phyloP scores from a whole-genome alignment of 352 stramenopile genomes.

The Thalassiosira exigua region DNA sequence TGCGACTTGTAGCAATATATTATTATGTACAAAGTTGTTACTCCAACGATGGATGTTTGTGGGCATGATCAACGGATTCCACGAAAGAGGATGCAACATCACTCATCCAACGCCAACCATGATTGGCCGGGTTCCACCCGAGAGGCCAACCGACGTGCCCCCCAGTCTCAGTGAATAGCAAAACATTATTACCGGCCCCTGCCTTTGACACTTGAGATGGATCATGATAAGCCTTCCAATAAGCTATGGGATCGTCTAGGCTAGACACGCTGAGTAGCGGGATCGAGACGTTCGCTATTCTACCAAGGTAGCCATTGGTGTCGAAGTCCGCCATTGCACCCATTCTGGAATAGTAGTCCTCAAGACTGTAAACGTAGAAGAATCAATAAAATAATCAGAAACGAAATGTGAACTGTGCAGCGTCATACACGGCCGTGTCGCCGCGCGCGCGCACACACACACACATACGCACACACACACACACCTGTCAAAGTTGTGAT shows the following conservation, averaged over 20 bases:
- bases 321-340: conserved; percentile 46
- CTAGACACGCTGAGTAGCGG: conserved; percentile 80
- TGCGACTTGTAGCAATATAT: too few species aligned
- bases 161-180: conserved; percentile 75
- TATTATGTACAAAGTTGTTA: too few species aligned
- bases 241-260: conserved; percentile 84
- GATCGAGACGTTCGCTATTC: conserved; percentile 72
- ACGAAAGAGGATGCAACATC: conserved; percentile 56
- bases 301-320: conserved; percentile 18
- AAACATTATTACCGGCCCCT: conserved; percentile 62
- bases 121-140: conserved; percentile 44
- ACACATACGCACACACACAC: too few species aligned
- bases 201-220: conserved; percentile 61
- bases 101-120: conserved; percentile 76
- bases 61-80: conserved; percentile 43
- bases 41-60: too few species aligned
- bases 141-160: conserved; percentile 84
- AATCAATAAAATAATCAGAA: too few species aligned
- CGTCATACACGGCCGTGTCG: too few species aligned
- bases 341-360: conserved; percentile 44
- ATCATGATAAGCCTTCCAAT: conserved; percentile 64
- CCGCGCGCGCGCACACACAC: too few species aligned
- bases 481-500: conserved; percentile 66
- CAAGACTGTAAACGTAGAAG: conserved; percentile 34
- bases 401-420: too few species aligned